Percentiles rank a stretch among this genome's conserved stretches.
Evolutionary conservation across 805 yeast species (phyloP).

Genomic region (Saturnispora diversa): DNA sequence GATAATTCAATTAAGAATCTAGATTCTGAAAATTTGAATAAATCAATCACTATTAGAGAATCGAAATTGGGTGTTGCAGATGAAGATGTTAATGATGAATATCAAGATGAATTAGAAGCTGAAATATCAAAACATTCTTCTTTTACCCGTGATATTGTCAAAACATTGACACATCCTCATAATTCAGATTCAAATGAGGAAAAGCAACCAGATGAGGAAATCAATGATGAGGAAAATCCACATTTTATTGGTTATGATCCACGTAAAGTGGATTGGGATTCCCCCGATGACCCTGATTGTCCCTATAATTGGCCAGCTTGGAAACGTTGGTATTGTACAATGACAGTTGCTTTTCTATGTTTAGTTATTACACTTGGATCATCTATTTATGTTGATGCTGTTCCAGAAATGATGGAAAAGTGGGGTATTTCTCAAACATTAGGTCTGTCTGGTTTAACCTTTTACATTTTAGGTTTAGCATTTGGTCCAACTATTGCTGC

Average conservation of each 20-base stretch:
- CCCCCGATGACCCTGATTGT: constrained; percentile 49
- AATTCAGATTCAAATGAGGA: constrained; percentile 11
- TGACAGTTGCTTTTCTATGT: constrained; percentile 57
- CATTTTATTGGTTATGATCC: constrained; percentile 31
- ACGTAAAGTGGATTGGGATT: constrained; percentile 46
- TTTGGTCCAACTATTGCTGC: constrained; percentile 65
- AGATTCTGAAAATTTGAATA: too few species aligned
- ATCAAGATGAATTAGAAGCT: constrained; percentile 19
- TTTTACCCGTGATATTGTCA: constrained; percentile 17
- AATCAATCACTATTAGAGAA: too few species aligned
- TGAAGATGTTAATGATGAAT: constrained; percentile 11
- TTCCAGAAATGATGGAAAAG: constrained; percentile 41
- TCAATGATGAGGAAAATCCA: constrained; percentile 21
- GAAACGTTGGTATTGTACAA: constrained; percentile 59
- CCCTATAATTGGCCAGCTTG: constrained; percentile 62
- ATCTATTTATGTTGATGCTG: constrained; percentile 60
- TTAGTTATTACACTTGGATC: constrained; percentile 69
- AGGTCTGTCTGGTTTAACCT: constrained; percentile 59
- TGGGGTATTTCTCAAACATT: constrained; percentile 54
- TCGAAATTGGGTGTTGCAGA: background rate
- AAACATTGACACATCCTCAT: constrained; percentile 12
- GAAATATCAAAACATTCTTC: constrained; percentile 22
- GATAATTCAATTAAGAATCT: too few species aligned
- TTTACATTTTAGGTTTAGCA: constrained; percentile 64
- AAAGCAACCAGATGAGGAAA: constrained; percentile 15